Evolutionary conservation across 2,329 filamentous ascomycete species (phyloP), one percentile per base, ranked within the genome.

Genomic region (Microdochium nivale): DNA sequence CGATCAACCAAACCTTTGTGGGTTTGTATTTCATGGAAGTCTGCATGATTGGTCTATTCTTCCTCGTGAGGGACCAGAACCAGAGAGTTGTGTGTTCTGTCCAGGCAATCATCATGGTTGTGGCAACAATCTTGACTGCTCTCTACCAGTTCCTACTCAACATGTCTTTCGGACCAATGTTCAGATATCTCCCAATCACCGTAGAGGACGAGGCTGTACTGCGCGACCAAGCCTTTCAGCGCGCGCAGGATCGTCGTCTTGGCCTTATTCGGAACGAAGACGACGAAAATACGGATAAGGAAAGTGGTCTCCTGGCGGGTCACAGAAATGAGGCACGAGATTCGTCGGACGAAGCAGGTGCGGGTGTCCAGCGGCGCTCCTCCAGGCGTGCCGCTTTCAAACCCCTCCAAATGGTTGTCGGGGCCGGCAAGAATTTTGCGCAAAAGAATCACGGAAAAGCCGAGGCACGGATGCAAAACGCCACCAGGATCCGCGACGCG

Each of bases 21-120:
- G 94, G 94, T 0, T 72, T 99, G 0, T 99, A 99, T 62, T 83
- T 96, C 55, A 94, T 99, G 86, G 90, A 97, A 62, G 74, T 96
- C 2, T 91, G 86, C 59, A 76, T 97, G 52, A 85, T 96, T 46
- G 94, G 91, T 33, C 75, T 96, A 23, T 97, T 97, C 70, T 90
- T 96, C 69, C 75, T 96, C 23, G 81, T 86, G 2, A 65, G 74
- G 35, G 78, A 90, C 54, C 73, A 78, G 1, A 47, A 79, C 0
- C 73, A 73, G 0, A 62, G 74, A 0, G 72, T 75, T 8, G 72
- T 78, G 0, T 94, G 89, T 63, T 76, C 85, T 23, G 77, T 86
- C 0, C 92, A 97, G 59, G 94, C 83, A 11, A 84, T 91, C 51
- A 74, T 85, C 60, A 99, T 97, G 90, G 83, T 96, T 52, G 73